Evolutionary conservation across 371 early-diverging fungal genomes (phyloP).

Genomic region (Haplosporangium sp.): DNA sequence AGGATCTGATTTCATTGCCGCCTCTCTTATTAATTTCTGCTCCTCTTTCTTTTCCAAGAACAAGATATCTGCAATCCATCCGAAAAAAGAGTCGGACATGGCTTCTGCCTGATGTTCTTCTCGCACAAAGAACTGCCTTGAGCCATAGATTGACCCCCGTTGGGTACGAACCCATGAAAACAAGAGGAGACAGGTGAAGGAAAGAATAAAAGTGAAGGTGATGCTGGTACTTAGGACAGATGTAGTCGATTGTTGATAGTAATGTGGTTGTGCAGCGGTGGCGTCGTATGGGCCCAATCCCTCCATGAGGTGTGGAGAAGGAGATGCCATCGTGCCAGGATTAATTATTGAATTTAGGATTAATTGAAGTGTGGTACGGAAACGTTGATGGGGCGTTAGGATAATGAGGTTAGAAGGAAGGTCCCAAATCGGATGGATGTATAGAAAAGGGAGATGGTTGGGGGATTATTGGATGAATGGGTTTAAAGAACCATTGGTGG

Average conservation of each 20-base stretch:
- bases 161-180: constrained; percentile 27
- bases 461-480: no score
- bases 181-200: constrained; percentile 6
- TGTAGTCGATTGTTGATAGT: constrained; percentile 27
- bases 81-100: constrained; percentile 5
- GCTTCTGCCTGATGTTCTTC: constrained; percentile 22
- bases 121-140: constrained; percentile 31
- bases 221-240: constrained; percentile 11
- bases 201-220: background rate
- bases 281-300: no score
- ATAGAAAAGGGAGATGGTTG: no score
- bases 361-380: no score
- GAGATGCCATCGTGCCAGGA: no score
- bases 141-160: constrained; percentile 27
- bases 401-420: no score
- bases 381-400: no score
- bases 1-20: background rate
- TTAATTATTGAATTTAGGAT: no score
- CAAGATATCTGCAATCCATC: constrained; percentile 17
- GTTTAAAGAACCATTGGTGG: no score
- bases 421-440: no score
- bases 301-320: no score
- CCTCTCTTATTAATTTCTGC: background rate
- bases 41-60: constrained; percentile 11
- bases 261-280: background rate